phyloP scores from a whole-genome alignment of 345 rosid genomes.

The Rhodomyrtus tomentosa region DNA sequence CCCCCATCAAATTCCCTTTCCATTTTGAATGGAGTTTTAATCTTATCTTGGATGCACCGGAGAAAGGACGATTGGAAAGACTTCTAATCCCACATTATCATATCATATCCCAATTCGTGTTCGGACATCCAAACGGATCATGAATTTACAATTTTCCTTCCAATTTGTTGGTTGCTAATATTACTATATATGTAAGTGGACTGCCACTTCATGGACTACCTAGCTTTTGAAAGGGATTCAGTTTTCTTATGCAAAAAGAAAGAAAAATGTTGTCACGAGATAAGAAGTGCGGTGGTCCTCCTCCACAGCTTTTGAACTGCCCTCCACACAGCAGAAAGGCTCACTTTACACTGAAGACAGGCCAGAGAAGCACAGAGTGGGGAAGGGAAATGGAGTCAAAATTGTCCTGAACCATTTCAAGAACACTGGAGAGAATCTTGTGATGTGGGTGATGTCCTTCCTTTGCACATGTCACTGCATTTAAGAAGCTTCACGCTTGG shows the following conservation, averaged over 20 bases:
- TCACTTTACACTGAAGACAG: background rate
- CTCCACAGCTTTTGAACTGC: background rate
- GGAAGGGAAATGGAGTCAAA: background rate
- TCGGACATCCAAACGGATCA: accelerated
- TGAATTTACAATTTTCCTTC: background rate
- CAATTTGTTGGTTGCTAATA: background rate
- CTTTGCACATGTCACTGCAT: slow-evolving; percentile 34
- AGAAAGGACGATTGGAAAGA: background rate
- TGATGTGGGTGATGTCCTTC: slow-evolving; percentile 8
- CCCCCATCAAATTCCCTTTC: background rate
- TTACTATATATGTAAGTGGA: background rate
- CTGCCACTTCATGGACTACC: background rate
- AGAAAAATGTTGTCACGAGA: background rate
- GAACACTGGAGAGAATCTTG: background rate
- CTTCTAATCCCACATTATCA: background rate
- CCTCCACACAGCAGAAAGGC: background rate
- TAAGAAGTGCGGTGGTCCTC: background rate
- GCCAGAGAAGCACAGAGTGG: background rate
- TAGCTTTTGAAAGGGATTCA: background rate
- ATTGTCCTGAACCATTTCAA: background rate
- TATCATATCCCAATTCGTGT: background rate
- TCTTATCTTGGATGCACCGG: background rate
- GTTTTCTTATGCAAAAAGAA: background rate
- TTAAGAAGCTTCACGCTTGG: slow-evolving; percentile 7
- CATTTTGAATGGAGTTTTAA: background rate